phyloP scores from a whole-genome alignment of 352 stramenopile species.

The Peronospora belbahrii region DNA sequence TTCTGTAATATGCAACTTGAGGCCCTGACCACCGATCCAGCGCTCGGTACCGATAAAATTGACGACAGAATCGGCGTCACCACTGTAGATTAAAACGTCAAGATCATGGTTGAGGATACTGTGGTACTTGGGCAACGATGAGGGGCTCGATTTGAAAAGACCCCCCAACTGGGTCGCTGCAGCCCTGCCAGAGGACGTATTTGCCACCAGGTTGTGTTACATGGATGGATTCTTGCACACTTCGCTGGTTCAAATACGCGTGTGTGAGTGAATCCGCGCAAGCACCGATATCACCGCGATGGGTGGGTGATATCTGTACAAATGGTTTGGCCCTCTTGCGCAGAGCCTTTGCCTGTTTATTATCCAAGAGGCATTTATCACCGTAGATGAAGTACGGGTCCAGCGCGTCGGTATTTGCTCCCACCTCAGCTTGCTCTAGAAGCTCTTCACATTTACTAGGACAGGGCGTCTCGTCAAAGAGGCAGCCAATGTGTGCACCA shows the following conservation, averaged over 20 bases:
- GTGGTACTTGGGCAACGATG: slow-evolving; percentile 56
- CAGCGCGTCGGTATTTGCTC: slow-evolving; percentile 36
- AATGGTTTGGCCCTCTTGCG: slow-evolving; percentile 32
- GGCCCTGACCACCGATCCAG: slow-evolving; percentile 62
- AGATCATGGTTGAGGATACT: slow-evolving; percentile 49
- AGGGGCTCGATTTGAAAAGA: slow-evolving; percentile 49
- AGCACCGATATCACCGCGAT: slow-evolving; percentile 49
- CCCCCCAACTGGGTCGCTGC: slow-evolving; percentile 50
- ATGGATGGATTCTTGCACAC: slow-evolving; percentile 61
- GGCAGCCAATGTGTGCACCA: slow-evolving; percentile 43
- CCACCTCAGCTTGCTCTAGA: slow-evolving; percentile 42
- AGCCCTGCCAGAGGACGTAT: slow-evolving; percentile 53
- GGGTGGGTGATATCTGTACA: slow-evolving; percentile 17
- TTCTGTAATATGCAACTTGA: slow-evolving; percentile 55
- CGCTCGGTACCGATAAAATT: slow-evolving; percentile 87
- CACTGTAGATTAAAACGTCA: slow-evolving; percentile 65
- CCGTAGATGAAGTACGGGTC: slow-evolving; percentile 82
- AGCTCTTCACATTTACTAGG: slow-evolving; percentile 33
- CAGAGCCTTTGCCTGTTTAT: slow-evolving; percentile 41
- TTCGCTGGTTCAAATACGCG: slow-evolving; percentile 45
- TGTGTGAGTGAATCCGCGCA: slow-evolving; percentile 66
- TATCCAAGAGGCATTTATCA: slow-evolving; percentile 65
- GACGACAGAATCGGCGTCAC: slow-evolving; percentile 71
- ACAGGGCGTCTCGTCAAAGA: slow-evolving; percentile 49
- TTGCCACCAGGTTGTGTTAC: slow-evolving; percentile 20